These are phyloP conservation scores for Calocybe indica DNA, from an alignment of 768 basidiomycete genomes.

Conservation along the genomic window DNA sequence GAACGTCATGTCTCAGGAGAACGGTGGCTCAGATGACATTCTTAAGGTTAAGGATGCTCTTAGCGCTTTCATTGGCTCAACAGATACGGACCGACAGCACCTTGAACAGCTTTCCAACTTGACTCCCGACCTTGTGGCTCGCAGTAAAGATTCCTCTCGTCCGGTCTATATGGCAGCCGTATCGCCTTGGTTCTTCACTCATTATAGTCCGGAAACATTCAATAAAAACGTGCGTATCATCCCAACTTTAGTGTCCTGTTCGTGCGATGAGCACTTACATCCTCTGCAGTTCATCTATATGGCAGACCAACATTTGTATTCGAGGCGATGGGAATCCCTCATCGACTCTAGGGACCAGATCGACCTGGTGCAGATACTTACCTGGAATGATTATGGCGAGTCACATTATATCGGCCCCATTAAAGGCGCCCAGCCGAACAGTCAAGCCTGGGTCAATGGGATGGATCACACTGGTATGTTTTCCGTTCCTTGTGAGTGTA, in stretches of 20 bases:
- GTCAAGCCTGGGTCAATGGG: slow-evolving; percentile 68
- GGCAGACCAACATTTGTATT: slow-evolving; percentile 61
- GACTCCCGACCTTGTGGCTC: slow-evolving; percentile 12
- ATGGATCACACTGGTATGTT: slow-evolving; percentile 45
- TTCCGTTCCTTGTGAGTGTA: slow-evolving; percentile 4
- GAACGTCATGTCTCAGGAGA: not conserved
- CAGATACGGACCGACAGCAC: slow-evolving; percentile 50
- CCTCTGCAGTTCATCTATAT: slow-evolving; percentile 52
- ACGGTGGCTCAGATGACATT: no score
- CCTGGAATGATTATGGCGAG: slow-evolving; percentile 76
- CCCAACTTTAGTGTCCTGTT: not conserved
- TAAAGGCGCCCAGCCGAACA: slow-evolving; percentile 65
- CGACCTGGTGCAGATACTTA: slow-evolving; percentile 54
- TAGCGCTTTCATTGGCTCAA: slow-evolving; percentile 26
- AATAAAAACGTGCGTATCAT: slow-evolving; percentile 60
- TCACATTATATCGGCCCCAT: slow-evolving; percentile 80
- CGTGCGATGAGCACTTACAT: not conserved
- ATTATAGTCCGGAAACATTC: slow-evolving; percentile 59
- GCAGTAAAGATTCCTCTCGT: slow-evolving; percentile 19
- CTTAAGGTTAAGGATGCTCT: slow-evolving; percentile 6
- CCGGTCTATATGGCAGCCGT: slow-evolving; percentile 45
- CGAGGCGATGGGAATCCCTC: slow-evolving; percentile 63
- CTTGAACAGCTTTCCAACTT: slow-evolving; percentile 34
- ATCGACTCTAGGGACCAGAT: slow-evolving; percentile 49
- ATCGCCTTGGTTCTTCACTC: slow-evolving; percentile 78